Base-by-base conservation (phyloP, 345 rosid genomes). In the Lumnitzera littorea region DNA sequence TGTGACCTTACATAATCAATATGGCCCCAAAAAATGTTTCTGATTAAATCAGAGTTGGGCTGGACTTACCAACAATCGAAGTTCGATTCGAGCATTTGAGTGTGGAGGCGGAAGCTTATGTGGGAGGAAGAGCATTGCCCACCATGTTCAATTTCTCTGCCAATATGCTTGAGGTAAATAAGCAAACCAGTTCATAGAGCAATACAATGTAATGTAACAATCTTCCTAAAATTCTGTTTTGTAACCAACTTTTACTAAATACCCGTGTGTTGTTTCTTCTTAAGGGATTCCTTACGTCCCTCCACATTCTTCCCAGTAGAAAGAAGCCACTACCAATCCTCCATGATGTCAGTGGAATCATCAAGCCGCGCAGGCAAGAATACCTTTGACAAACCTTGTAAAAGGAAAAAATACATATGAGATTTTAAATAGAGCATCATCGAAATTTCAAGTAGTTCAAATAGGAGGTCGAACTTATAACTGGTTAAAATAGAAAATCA, bases 11-110 rank as follows among this genome's bases (percentile, higher is more conserved):
- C 14, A 1, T 2, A n/a, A 53, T 13, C 23, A 11, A 17, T 12
- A 27, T 27, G 31, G 31, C 1, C 31, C 5, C 5, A 27, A 27
- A 27, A 27, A 2, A 5, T 27, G 31, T 27, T 27, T 27, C 31
- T 5, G 31, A 24, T 53, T 53, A 9, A 62, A 23, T 12, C 81
- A 88, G 98, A 66, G 96, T 92, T 64, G 96, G 95, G 57, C 75
- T 92, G 15, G 91, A 89, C 54, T 67, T 89, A 67, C 96, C 98
- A 41, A 84, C 89, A 2, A 88, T 91, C 62, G 95, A 91, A 78
- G 98, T 91, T 12, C 77, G 94, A 67, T 88, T 88, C 17, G 89
- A 91, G 74, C 84, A 84, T 74, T 46, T 91, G 4, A 82, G 72
- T 55, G 74, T 86, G 2, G 82, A 82, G 61, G 91, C 88, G 13